Evolutionary conservation across 805 yeast genomes (phyloP).

Genomic region (Yarrowia sp.): DNA sequence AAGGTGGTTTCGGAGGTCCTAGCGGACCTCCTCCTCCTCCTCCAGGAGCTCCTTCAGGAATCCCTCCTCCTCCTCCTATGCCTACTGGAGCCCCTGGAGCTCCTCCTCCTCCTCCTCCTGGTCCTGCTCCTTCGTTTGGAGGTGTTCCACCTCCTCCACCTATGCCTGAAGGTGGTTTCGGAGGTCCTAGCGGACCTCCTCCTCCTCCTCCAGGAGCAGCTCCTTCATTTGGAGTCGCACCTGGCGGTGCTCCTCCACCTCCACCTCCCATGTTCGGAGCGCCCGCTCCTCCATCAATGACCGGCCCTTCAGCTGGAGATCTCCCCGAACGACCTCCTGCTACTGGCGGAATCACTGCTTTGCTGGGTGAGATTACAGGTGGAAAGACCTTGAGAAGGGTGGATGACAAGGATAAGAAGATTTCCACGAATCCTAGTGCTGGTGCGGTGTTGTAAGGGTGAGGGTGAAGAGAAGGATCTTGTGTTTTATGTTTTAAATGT

Average conservation of each 20-base stretch:
- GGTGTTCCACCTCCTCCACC: conserved; percentile 44
- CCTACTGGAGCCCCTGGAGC: conserved; percentile 33
- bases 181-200: conserved; percentile 38
- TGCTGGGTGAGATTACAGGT: conserved; percentile 40
- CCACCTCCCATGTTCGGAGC: conserved; percentile 42
- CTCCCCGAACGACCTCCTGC: conserved; percentile 29
- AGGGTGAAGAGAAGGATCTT: too few species aligned
- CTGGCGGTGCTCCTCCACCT: conserved; percentile 32
- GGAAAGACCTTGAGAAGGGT: conserved; percentile 39
- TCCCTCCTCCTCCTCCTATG: conserved; percentile 41
- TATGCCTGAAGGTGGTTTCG: conserved; percentile 41
- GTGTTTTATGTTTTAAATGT: too few species aligned
- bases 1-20: conserved; percentile 36
- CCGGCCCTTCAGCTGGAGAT: conserved; percentile 35
- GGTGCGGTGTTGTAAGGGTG: conserved; percentile 1
- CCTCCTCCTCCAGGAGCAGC: conserved; percentile 43
- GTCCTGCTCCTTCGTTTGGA: conserved; percentile 43
- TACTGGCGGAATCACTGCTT: conserved; percentile 35
- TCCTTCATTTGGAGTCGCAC: conserved; percentile 39
- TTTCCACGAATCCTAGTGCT: conserved; percentile 29
- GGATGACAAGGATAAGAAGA: conserved; percentile 35
- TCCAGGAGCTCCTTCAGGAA: conserved; percentile 41
- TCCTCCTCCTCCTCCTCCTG: conserved; percentile 38
- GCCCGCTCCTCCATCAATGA: conserved; percentile 39
- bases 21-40: conserved; percentile 41